A percentile compares a stretch with the other conserved stretches of the same genome.
phyloP scores from a whole-genome alignment of 2,329 filamentous ascomycete genomes.

The Penicillium oxalicum region DNA sequence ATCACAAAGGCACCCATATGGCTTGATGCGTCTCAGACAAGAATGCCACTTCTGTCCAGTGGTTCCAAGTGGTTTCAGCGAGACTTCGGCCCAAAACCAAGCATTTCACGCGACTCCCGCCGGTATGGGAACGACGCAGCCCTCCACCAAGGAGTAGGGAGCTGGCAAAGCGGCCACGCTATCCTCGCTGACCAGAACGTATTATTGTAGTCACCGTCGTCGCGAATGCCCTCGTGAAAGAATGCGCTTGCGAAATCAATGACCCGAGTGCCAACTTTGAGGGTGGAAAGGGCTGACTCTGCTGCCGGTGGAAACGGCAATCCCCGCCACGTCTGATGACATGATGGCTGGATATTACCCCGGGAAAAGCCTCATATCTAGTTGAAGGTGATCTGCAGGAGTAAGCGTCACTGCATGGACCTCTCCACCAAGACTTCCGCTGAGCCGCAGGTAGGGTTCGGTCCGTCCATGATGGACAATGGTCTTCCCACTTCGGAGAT shows the following conservation, averaged over 20 bases:
- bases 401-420: constrained; percentile 13
- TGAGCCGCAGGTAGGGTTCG: constrained; percentile 29
- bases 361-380: constrained; percentile 6
- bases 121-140: constrained; percentile 8
- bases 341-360: constrained; percentile 13
- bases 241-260: constrained; percentile 16
- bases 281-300: not conserved
- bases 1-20: constrained; percentile 9
- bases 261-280: constrained; percentile 3
- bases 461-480: constrained; percentile 8
- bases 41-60: constrained; percentile 14
- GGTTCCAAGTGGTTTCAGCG: not conserved
- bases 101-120: constrained; percentile 6
- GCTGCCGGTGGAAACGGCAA: constrained; percentile 10
- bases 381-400: constrained; percentile 10
- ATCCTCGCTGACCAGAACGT: constrained; percentile 8
- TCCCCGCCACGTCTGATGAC: constrained; percentile 29
- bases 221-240: constrained; percentile 13
- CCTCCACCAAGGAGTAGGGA: constrained; percentile 6
- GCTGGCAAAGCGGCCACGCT: constrained; percentile 10
- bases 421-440: constrained; percentile 11
- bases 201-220: constrained; percentile 14
- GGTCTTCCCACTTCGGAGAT: constrained; percentile 9
- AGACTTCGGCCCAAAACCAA: constrained; percentile 7
- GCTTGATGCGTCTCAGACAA: constrained; percentile 11